Conservation (phyloP, 345 rosid genomes). For the Brassica juncea region DNA sequence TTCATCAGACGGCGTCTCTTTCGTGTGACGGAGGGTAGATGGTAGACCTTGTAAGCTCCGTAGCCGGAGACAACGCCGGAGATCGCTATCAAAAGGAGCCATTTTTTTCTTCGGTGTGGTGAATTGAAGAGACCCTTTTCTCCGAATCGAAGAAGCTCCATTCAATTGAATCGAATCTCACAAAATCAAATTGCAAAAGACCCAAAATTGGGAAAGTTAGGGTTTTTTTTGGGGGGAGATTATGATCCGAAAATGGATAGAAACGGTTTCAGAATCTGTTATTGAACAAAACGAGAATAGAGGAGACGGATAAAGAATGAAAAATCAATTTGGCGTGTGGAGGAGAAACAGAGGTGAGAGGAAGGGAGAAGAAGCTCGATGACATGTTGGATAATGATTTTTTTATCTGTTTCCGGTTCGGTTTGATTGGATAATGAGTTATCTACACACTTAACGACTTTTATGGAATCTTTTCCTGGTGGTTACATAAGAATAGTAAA, state of each 20-base stretch:
- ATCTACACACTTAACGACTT: neutral
- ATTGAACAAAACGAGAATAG: neutral
- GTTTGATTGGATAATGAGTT: neutral
- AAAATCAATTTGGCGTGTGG: conserved; percentile 1
- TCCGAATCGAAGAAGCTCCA: conserved; percentile 58
- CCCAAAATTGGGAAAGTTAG: neutral
- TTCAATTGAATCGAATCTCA: conserved; percentile 23
- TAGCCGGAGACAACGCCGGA: conserved; percentile 69
- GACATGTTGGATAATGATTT: conserved; percentile 22
- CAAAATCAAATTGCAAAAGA: neutral
- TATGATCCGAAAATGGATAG: neutral
- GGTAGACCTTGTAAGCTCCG: conserved; percentile 71
- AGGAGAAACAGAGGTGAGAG: neutral
- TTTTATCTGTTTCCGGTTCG: neutral
- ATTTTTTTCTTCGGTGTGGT: conserved; percentile 59
- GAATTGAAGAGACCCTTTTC: conserved; percentile 43
- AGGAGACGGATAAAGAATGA: conserved; percentile 15
- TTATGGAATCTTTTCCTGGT: neutral
- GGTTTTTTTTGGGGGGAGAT: neutral
- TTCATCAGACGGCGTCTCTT: conserved; percentile 66
- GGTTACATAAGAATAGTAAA: neutral
- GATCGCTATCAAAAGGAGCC: conserved; percentile 59
- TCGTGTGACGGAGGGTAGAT: conserved; percentile 60
- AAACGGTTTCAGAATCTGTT: neutral
- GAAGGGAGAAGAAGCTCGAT: neutral